Conservation (phyloP, 1,139 yeast species). For the Hansenula sp. region DNA sequence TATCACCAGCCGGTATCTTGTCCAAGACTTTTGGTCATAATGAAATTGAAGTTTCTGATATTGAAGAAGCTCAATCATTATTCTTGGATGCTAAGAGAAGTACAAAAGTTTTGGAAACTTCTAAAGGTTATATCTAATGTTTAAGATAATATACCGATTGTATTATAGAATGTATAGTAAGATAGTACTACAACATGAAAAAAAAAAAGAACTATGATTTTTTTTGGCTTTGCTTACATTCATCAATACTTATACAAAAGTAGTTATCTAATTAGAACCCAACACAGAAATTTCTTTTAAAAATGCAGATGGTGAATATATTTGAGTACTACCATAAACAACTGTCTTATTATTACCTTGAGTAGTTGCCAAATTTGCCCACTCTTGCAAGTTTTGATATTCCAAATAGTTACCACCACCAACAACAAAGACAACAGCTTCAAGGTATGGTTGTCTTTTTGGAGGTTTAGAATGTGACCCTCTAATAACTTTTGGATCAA, state of each 20-base stretch:
- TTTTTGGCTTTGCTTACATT: not conserved
- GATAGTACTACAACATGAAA: not conserved
- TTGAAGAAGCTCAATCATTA: slow-evolving; percentile 81
- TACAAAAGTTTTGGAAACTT: slow-evolving; percentile 61
- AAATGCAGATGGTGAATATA: slow-evolving; percentile 73
- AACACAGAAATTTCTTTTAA: slow-evolving; percentile 64
- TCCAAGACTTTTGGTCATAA: slow-evolving; percentile 69
- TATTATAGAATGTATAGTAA: not conserved
- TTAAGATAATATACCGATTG: too few species aligned
- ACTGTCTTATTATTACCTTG: slow-evolving; percentile 40
- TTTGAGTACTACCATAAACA: slow-evolving; percentile 83
- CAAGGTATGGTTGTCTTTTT: slow-evolving; percentile 74
- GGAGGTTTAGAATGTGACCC: slow-evolving; percentile 92
- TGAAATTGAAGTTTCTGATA: slow-evolving; percentile 65
- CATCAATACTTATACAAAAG: not conserved
- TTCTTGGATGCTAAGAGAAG: slow-evolving; percentile 90
- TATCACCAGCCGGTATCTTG: slow-evolving; percentile 87
- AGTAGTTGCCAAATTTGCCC: slow-evolving; percentile 48
- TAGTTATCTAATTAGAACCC: slow-evolving; percentile 34
- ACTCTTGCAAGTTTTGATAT: slow-evolving; percentile 90
- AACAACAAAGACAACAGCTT: slow-evolving; percentile 83
- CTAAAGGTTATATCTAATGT: slow-evolving; percentile 17
- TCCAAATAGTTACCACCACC: slow-evolving; percentile 97
- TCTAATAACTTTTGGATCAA: slow-evolving; percentile 81
- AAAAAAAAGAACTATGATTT: not conserved